phyloP scores from a whole-genome alignment of 148 eudicot genomes.

The Vaccinium corymbosum region DNA sequence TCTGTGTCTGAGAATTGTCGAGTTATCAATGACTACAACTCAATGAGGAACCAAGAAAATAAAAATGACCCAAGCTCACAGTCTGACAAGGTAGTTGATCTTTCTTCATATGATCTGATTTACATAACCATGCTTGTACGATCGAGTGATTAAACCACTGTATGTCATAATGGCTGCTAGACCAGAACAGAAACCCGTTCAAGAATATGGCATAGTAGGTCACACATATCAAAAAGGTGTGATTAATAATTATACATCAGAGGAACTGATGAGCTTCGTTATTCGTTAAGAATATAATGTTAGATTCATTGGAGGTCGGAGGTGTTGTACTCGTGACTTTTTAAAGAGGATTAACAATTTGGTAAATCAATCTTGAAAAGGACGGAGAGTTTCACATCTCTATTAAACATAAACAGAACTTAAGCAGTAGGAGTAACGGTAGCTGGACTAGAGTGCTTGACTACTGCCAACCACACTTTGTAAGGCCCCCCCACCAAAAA shows the following conservation, averaged over 20 bases:
- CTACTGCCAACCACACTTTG: constrained; percentile 23
- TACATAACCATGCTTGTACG: constrained; percentile 26
- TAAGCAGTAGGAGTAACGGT: constrained; percentile 22
- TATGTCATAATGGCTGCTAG: constrained; percentile 63
- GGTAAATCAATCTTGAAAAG: neutral
- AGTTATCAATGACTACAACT: constrained; percentile 18
- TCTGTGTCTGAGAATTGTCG: constrained; percentile 23
- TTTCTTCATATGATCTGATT: constrained; percentile 23
- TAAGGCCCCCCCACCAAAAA: constrained; percentile 18
- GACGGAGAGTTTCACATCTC: neutral
- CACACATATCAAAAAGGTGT: constrained; percentile 21
- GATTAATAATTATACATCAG: constrained; percentile 19
- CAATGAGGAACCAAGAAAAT: constrained; percentile 28
- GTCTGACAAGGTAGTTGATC: constrained; percentile 19
- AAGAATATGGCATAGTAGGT: constrained; percentile 26
- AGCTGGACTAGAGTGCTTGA: constrained; percentile 28
- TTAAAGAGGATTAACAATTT: neutral
- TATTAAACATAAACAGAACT: constrained; percentile 3
- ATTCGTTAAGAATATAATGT: constrained; percentile 30
- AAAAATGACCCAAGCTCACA: constrained; percentile 17
- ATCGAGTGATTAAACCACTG: constrained; percentile 66
- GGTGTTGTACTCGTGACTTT: neutral
- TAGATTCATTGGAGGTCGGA: constrained; percentile 63
- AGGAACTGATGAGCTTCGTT: constrained; percentile 31
- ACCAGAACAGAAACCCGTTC: constrained; percentile 30